phyloP scores from a whole-genome alignment of 805 yeast genomes.

The Wickerhamomyces ciferrii region DNA sequence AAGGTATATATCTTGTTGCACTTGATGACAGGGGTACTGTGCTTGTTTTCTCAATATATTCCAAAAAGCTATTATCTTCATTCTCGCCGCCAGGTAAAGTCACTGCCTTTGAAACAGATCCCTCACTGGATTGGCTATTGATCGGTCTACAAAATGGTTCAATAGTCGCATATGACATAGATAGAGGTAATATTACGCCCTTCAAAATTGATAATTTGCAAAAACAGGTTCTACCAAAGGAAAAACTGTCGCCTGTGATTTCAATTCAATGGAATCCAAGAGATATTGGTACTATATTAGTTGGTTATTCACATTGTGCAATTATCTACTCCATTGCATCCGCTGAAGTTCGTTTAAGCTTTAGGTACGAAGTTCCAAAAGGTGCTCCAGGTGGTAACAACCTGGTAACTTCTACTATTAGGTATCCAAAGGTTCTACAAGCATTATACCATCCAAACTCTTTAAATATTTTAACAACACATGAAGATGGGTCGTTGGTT shows the following conservation, averaged over 20 bases:
- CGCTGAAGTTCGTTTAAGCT: constrained; percentile 48
- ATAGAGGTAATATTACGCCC: constrained; percentile 63
- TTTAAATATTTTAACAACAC: constrained; percentile 71
- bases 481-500: constrained; percentile 77
- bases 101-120: constrained; percentile 73
- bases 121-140: constrained; percentile 81
- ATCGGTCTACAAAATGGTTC: constrained; percentile 78
- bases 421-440: constrained; percentile 39
- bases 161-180: constrained; percentile 72
- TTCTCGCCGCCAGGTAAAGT: constrained; percentile 61
- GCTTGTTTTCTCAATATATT: constrained; percentile 63
- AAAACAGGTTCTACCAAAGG: constrained; percentile 48
- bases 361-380: constrained; percentile 58
- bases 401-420: constrained; percentile 17
- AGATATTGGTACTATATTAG: constrained; percentile 72
- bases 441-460: constrained; percentile 94
- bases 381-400: constrained; percentile 72
- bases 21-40: constrained; percentile 58
- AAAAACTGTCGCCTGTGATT: constrained; percentile 57
- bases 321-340: constrained; percentile 63
- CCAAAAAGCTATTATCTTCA: constrained; percentile 54
- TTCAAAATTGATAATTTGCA: constrained; percentile 70
- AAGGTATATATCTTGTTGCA: constrained; percentile 77
- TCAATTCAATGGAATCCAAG: constrained; percentile 81
- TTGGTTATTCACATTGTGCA: constrained; percentile 67